Evolutionary conservation across 345 rosid species (phyloP), one percentile per base, ranked within the genome.

Genomic region (Aurinia saxatilis): DNA sequence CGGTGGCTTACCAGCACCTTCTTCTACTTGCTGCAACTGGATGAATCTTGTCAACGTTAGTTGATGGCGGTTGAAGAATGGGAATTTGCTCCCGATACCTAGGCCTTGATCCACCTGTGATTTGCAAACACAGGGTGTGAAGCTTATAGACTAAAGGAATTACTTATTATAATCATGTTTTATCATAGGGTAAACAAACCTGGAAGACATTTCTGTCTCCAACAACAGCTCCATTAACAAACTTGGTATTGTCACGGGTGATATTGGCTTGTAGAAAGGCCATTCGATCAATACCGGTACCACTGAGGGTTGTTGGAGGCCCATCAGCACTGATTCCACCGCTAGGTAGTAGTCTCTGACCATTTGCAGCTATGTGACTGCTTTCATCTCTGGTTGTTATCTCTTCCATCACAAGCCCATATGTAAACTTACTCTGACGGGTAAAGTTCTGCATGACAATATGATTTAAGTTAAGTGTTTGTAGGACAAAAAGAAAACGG

Each of bases 241-340:
- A 95, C 63, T 77, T 90, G 59, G 99, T 95, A 76, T 84, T 95
- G 80, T 95, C 99, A 55, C 99, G 95, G 2, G 99, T 95, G 66
- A 95, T 86, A 67, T 88, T 95, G 57, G 92, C 96, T 67, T 90
- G 99, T 50, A 88, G 73, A 68, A 95, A 95, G 47, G 97, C 82
- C 95, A 90, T 70, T 19, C 89, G 80, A 67, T 95, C 96, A 25
- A 88, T 79, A 49, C 97, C 99, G 7, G 97, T 95, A 50, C 99
- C 99, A 55, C 97, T 90, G 33, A 95, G 97, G 47, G 97, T 90
- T 14, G 99, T 95, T 68, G 96, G 99, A 31, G 99, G 99, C 19
- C 99, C 99, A 78, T 95, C 99, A 19, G 95, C 95, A 62, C 97
- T 95, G 67, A 88, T 83, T 78, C 99, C 99, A 34, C 99, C 99